phyloP scores from a whole-genome alignment of 768 basidiomycete species.

The Dioszegia crocea region DNA sequence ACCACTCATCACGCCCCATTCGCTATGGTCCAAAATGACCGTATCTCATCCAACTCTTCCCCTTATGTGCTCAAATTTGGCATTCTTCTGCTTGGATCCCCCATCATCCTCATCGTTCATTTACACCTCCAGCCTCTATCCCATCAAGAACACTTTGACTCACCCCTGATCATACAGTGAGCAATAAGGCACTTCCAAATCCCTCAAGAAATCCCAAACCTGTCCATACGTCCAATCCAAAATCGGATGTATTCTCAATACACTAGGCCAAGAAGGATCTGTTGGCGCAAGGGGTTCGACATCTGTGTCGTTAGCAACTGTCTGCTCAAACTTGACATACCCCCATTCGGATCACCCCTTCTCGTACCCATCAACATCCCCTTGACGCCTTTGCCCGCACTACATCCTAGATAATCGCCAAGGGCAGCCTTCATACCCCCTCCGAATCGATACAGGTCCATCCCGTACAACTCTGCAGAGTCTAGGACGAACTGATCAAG shows the following conservation, averaged over 20 bases:
- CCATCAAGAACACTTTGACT: slow-evolving; percentile 32
- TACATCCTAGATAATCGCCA: slow-evolving; percentile 62
- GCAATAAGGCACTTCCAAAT: slow-evolving; percentile 78
- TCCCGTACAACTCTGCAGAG: slow-evolving; percentile 61
- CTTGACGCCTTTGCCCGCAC: slow-evolving; percentile 54
- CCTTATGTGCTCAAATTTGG: too few species aligned
- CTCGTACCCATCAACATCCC: slow-evolving; percentile 88
- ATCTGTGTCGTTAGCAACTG: slow-evolving; percentile 14
- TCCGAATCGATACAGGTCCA: slow-evolving; percentile 67
- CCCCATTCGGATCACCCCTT: slow-evolving; percentile 86
- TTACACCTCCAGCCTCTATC: background rate
- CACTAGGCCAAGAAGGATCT: slow-evolving; percentile 82
- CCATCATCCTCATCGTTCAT: too few species aligned
- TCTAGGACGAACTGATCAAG: slow-evolving; percentile 79
- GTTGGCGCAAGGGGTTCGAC: slow-evolving; percentile 56
- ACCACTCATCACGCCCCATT: too few species aligned
- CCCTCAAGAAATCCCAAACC: slow-evolving; percentile 80
- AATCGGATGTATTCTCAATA: slow-evolving; percentile 89
- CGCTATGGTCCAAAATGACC: too few species aligned
- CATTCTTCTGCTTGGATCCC: too few species aligned
- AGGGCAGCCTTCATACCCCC: slow-evolving; percentile 71
- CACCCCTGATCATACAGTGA: slow-evolving; percentile 85
- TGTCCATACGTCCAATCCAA: slow-evolving; percentile 90
- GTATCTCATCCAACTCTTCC: too few species aligned
- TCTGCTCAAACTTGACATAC: slow-evolving; percentile 54